A percentile compares a stretch with the other conserved stretches of the same genome.
phyloP scores from a whole-genome alignment of 2,329 filamentous ascomycete species.

The Xylariaceae sp. region DNA sequence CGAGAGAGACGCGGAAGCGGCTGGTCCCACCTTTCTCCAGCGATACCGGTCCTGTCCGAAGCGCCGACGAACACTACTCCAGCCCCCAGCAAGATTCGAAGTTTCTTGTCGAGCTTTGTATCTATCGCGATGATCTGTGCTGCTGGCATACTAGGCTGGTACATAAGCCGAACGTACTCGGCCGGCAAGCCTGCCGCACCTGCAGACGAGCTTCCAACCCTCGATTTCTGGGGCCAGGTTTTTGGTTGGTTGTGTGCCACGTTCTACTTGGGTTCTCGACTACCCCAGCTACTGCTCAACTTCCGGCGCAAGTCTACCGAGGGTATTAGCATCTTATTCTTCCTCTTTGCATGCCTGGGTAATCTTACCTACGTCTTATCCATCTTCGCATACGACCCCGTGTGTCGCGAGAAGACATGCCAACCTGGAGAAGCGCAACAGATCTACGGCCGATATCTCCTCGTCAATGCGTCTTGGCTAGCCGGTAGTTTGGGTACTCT shows the following conservation, averaged over 20 bases:
- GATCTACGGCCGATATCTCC: constrained; percentile 75
- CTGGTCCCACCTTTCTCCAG: constrained; percentile 69
- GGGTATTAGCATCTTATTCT: constrained; percentile 89
- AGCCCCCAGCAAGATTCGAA: constrained; percentile 49
- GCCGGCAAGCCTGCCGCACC: constrained; percentile 32
- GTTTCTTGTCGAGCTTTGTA: constrained; percentile 65
- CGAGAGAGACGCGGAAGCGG: constrained; percentile 47
- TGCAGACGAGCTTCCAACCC: constrained; percentile 49
- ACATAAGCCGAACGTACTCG: constrained; percentile 54
- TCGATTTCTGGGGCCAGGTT: constrained; percentile 76
- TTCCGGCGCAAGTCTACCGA: constrained; percentile 89
- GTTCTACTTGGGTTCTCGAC: constrained; percentile 80
- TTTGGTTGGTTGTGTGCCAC: constrained; percentile 91
- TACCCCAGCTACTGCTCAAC: constrained; percentile 89
- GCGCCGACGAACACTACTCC: constrained; percentile 40
- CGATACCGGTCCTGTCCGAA: constrained; percentile 64
- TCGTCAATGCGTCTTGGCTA: constrained; percentile 88
- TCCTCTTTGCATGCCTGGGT: constrained; percentile 91
- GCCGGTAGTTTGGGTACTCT: constrained; percentile 84
- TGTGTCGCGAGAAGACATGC: constrained; percentile 56
- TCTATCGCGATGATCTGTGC: constrained; percentile 76
- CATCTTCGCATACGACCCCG: constrained; percentile 83
- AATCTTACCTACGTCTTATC: constrained; percentile 91
- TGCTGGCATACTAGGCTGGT: constrained; percentile 83
- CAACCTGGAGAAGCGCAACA: constrained; percentile 55